A percentile compares a stretch with the other conserved stretches of the same genome.
These are phyloP conservation scores for Sporothrix pseudoabietina DNA, from an alignment of 2,329 filamentous ascomycete species.

Conservation along the genomic window DNA sequence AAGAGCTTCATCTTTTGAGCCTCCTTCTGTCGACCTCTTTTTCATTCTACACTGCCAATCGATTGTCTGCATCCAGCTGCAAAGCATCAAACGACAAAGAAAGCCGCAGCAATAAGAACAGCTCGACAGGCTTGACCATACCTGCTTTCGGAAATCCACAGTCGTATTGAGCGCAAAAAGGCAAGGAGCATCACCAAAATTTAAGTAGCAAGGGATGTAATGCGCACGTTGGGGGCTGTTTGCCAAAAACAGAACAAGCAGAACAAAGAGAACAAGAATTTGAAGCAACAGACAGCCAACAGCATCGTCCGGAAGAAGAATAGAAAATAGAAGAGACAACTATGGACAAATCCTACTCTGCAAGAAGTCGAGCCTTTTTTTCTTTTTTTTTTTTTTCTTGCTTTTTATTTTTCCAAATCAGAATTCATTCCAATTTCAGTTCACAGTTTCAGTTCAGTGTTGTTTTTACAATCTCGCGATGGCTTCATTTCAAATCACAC, in stretches of 20 bases:
- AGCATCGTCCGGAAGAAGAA: background rate
- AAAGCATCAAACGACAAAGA: background rate
- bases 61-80: background rate
- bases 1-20: background rate
- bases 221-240: background rate
- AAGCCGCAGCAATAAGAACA: background rate
- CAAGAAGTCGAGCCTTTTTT: background rate
- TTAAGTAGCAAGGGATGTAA: background rate
- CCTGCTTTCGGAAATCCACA: background rate
- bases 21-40: too few species aligned
- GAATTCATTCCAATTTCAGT: background rate
- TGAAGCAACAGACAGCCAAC: background rate
- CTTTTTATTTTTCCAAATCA: background rate
- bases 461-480: background rate
- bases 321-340: background rate
- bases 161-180: background rate
- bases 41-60: background rate
- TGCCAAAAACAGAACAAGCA: slow-evolving; percentile 6
- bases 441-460: background rate
- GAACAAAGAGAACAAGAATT: background rate
- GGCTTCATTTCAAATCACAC: background rate
- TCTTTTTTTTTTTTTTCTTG: background rate
- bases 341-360: background rate
- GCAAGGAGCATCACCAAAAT: background rate
- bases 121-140: background rate